Conservation (phyloP, 1,139 yeast species). For the Arxiozyma telluris region DNA sequence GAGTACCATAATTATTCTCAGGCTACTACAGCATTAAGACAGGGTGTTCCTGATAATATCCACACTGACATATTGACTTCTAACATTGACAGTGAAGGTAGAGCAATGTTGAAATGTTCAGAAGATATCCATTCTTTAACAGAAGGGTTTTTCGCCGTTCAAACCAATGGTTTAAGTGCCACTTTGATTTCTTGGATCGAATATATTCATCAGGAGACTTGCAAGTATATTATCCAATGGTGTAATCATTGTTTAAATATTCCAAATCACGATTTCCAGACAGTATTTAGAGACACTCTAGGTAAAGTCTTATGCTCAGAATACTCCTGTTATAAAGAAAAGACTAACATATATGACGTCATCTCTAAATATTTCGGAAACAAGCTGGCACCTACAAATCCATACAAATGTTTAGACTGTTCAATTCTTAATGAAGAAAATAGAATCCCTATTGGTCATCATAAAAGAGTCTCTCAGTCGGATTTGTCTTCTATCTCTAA, state of each 20-base stretch:
- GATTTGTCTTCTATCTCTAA: conserved; percentile 39
- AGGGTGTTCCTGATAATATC: conserved; percentile 30
- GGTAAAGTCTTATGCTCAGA: conserved; percentile 26
- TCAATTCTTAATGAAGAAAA: conserved; percentile 18
- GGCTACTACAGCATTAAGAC: conserved; percentile 31
- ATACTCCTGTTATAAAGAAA: conserved; percentile 10
- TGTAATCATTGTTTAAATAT: conserved; percentile 35
- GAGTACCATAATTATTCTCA: conserved; percentile 53
- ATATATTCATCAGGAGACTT: conserved; percentile 40
- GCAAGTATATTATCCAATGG: conserved; percentile 43
- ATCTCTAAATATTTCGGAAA: conserved; percentile 20
- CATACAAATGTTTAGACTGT: conserved; percentile 25
- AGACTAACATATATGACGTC: conserved; percentile 15
- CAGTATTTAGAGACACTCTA: conserved; percentile 30
- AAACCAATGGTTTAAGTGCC: conserved; percentile 47
- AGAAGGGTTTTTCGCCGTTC: conserved; percentile 34
- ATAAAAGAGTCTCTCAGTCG: conserved; percentile 31
- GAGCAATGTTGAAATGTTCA: conserved; percentile 29
- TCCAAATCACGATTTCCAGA: conserved; percentile 31
- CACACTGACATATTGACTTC: conserved; percentile 29
- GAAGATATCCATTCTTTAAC: conserved; percentile 23
- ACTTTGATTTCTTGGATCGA: conserved; percentile 44
- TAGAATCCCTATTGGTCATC: conserved; percentile 25
- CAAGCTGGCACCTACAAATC: conserved; percentile 13
- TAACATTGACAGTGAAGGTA: conserved; percentile 32